phyloP scores from a whole-genome alignment of 2,329 filamentous ascomycete species.

The Aspergillus candidus region DNA sequence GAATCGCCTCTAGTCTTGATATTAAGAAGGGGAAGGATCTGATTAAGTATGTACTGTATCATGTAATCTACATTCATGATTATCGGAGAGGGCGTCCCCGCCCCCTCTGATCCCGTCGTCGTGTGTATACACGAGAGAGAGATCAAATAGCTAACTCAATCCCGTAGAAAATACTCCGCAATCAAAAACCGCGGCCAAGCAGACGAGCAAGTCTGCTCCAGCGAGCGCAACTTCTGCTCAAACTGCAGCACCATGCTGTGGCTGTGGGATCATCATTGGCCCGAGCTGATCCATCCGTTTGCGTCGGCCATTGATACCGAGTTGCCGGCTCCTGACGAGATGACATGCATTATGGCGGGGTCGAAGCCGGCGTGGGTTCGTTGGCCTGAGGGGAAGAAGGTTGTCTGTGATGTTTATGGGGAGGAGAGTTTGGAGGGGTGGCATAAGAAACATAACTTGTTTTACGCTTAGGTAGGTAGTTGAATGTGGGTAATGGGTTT shows the following conservation, averaged over 20 bases:
- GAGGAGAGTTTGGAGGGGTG: conserved; percentile 40
- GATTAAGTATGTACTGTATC: conserved; percentile 36
- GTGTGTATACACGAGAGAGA: background rate
- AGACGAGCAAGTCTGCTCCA: conserved; percentile 33
- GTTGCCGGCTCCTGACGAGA: conserved; percentile 40
- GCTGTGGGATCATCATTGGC: conserved; percentile 45
- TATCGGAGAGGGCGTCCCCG: background rate
- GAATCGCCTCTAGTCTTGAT: conserved; percentile 38
- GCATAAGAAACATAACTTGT: conserved; percentile 41
- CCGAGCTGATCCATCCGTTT: conserved; percentile 46
- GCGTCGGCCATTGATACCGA: conserved; percentile 46
- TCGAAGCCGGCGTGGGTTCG: conserved; percentile 44
- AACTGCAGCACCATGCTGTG: conserved; percentile 45
- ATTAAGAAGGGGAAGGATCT: conserved; percentile 38
- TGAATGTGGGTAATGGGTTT: background rate
- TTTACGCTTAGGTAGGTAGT: conserved; percentile 21
- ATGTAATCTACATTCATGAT: no score
- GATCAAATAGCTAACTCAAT: background rate
- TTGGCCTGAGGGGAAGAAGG: conserved; percentile 45
- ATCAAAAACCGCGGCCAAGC: conserved; percentile 40
- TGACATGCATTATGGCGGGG: conserved; percentile 41
- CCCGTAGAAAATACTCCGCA: conserved; percentile 39
- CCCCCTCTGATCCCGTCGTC: background rate
- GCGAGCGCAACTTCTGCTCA: conserved; percentile 44
- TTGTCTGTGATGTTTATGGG: conserved; percentile 35